Base-by-base conservation (phyloP, 2,329 filamentous ascomycete genomes). In the Diaporthe citriasiana region DNA sequence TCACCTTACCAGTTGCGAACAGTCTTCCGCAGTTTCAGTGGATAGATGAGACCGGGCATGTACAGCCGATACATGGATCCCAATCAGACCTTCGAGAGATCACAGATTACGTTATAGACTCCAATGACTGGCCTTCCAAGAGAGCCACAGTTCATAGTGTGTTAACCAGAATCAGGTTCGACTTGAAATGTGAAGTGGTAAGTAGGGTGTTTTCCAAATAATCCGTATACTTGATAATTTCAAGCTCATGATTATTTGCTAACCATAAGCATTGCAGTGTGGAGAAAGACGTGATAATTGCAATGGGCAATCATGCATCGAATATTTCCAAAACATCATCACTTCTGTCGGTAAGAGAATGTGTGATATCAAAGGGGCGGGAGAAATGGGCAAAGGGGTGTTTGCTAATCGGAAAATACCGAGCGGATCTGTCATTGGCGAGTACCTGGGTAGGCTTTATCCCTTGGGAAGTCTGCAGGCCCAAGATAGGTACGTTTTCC, bases 371-470 rank as follows among this genome's bases (percentile, higher is more conserved):
- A 38, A 22, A n/a, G 13, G 13, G 17, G 69, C 69, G 6, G 69
- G 69, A 6, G 3, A 2, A 9, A 27, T 63, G 33, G 69, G 69
- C 42, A 51, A 53, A 30, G 69, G 56, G 3, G 56, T 63, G 1
- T 71, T 71, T n/a, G 69, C 69, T 15, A 63, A 51, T 3, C 38
- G n/a, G 17, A 7, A 19, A 0, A 71, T 71, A 13, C 45, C 56
- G 8, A 17, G 15, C 3, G 42, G 17, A 1, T 42, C 22, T 4
- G 22, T 33, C 19, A 35, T 71, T 17, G 69, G 69, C 0, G 69
- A 71, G 56, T 71, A 63, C 17, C 42, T 71, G n/a, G 69, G 69
- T 22, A 51, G 38, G 17, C 56, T 71, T 33, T 13, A 45, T 57
- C 51, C 68, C 53, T 19, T 33, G 19, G 33, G 15, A 3, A 10